Conservation (phyloP, 139 green algal species). For the Helicosporidium sp. region DNA sequence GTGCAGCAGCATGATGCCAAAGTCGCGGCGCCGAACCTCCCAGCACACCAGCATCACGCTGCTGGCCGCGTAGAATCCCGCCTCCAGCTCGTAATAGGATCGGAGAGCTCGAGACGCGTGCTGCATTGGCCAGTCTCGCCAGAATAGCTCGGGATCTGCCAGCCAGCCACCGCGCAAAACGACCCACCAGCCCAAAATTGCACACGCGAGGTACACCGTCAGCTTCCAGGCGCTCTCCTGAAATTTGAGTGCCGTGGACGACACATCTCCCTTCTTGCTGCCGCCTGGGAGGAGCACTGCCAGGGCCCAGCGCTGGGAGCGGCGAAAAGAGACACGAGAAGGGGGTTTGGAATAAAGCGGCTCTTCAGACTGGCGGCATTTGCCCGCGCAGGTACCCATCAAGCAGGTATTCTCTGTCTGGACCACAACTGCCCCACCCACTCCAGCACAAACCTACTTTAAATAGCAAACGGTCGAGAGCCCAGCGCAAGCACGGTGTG, state of each 20-base stretch:
- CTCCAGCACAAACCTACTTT: not conserved
- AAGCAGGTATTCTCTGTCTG: not conserved
- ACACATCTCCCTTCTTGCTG: not conserved
- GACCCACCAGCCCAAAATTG: not conserved
- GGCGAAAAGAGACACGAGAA: no score
- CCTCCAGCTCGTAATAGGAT: conserved; percentile 24
- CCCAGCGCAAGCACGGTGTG: not conserved
- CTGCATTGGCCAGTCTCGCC: not conserved
- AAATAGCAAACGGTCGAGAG: not conserved
- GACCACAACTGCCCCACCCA: not conserved
- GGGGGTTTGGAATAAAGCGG: not conserved
- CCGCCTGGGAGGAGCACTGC: not conserved
- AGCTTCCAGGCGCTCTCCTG: not conserved
- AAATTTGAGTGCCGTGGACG: no score
- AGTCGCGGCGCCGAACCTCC: conserved; percentile 46
- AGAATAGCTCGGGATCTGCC: not conserved
- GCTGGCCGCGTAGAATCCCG: conserved; percentile 32
- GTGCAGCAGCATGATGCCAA: conserved; percentile 44
- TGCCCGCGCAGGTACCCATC: no score
- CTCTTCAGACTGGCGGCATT: not conserved
- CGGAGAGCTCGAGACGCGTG: not conserved
- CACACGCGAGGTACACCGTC: not conserved
- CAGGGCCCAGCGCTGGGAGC: no score
- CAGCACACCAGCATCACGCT: conserved; percentile 38
- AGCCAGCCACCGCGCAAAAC: not conserved